Conservation (phyloP, 192 early-diverging fungal genomes). For the Radiomyces spectabilis region DNA sequence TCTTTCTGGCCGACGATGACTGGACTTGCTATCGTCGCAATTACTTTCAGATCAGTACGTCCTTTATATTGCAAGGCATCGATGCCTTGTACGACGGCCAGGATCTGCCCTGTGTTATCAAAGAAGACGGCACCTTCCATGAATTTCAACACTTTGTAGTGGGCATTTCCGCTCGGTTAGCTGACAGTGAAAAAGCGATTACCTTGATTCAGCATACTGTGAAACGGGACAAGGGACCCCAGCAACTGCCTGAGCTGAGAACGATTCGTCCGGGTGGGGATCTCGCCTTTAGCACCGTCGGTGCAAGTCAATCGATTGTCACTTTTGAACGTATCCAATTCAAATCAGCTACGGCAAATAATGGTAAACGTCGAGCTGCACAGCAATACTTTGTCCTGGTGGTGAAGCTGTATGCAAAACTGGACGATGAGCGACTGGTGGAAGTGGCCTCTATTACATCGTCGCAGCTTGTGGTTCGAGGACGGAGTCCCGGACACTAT, state of each 20-base stretch:
- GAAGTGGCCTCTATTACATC: constrained; percentile 58
- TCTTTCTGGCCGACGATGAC: constrained; percentile 65
- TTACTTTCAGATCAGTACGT: constrained; percentile 67
- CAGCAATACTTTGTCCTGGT: constrained; percentile 84
- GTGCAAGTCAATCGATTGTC: constrained; percentile 36
- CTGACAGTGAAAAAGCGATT: constrained; percentile 45
- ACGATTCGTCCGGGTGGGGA: constrained; percentile 36
- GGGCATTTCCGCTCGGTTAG: constrained; percentile 54
- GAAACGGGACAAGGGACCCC: constrained; percentile 83
- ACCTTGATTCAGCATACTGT: constrained; percentile 70
- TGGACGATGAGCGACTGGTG: constrained; percentile 38
- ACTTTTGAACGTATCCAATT: constrained; percentile 91
- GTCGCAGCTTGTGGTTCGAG: constrained; percentile 75
- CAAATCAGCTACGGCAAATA: constrained; percentile 90
- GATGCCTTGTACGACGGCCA: constrained; percentile 22
- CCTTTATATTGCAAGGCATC: constrained; percentile 34
- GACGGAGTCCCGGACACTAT: constrained; percentile 87
- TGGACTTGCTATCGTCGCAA: constrained; percentile 90
- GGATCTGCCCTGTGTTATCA: constrained; percentile 51
- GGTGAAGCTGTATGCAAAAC: constrained; percentile 64
- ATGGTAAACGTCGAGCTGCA: constrained; percentile 79
- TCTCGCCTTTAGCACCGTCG: constrained; percentile 19
- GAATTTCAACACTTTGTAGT: constrained; percentile 54
- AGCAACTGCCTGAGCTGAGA: constrained; percentile 45
- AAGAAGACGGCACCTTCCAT: constrained; percentile 29